Conservation (phyloP, 805 yeast genomes). For the Wickerhamiella alocasiicola region DNA sequence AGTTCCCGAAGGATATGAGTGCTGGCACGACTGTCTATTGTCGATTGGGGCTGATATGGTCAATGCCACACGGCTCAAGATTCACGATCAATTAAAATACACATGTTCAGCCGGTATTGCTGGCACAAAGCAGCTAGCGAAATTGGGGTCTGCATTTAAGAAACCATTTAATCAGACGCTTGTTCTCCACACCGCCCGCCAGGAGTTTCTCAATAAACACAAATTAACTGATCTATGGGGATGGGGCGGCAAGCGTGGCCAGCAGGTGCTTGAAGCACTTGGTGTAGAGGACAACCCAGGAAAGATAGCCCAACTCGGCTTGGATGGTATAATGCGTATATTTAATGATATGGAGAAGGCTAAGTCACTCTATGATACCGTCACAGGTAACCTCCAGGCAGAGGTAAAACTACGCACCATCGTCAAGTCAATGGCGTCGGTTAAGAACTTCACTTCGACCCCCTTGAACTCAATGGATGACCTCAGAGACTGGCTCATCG, state of each 20-base stretch:
- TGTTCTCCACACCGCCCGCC: conserved; percentile 38
- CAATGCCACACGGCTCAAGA: conserved; percentile 38
- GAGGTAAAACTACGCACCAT: conserved; percentile 48
- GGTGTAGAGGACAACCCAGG: conserved; percentile 37
- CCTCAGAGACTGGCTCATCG: conserved; percentile 64
- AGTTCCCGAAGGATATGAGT: conserved; percentile 17
- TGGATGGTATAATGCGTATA: neutral
- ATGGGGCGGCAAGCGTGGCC: conserved; percentile 83
- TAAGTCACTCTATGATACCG: conserved; percentile 42
- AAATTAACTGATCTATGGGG: conserved; percentile 72
- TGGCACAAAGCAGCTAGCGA: conserved; percentile 64
- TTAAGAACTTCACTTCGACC: conserved; percentile 58
- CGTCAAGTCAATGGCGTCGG: conserved; percentile 78
- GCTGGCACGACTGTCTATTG: conserved; percentile 73
- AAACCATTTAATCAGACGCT: conserved; percentile 85
- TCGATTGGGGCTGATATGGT: conserved; percentile 54
- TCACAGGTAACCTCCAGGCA: conserved; percentile 48
- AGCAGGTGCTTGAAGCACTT: conserved; percentile 38
- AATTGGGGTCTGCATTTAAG: conserved; percentile 69
- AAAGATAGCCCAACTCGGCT: conserved; percentile 26
- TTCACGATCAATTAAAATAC: conserved; percentile 50
- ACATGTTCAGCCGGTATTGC: conserved; percentile 87
- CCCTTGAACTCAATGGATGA: conserved; percentile 44
- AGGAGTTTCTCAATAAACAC: conserved; percentile 45
- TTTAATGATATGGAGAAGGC: conserved; percentile 40